Evolutionary conservation across 352 stramenopile genomes (phyloP).

Genomic region (Pilasporangium apinafurcum): DNA sequence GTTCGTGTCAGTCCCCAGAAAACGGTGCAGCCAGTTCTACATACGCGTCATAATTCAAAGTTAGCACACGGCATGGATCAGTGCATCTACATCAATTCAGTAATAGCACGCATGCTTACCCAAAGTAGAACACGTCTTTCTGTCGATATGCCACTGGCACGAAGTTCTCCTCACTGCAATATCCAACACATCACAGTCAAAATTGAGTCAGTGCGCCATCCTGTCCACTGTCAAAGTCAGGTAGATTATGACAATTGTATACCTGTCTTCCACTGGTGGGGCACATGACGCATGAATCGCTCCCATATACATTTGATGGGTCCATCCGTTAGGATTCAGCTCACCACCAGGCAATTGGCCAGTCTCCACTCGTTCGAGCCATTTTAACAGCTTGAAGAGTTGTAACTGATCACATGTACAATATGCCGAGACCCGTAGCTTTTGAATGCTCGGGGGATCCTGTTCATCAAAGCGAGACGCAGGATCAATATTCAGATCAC

Average conservation of each 20-base stretch:
- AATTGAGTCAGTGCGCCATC: no score
- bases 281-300: slow-evolving; percentile 73
- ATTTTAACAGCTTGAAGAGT: slow-evolving; percentile 86
- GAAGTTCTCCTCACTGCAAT: slow-evolving; percentile 17
- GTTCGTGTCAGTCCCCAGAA: slow-evolving; percentile 85
- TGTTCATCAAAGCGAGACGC: no score
- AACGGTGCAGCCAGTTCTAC: slow-evolving; percentile 78
- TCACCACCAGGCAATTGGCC: slow-evolving; percentile 70
- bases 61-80: background rate
- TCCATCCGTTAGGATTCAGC: slow-evolving; percentile 73
- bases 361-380: slow-evolving; percentile 75
- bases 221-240: no score
- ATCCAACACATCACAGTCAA: background rate
- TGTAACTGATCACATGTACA: slow-evolving; percentile 81
- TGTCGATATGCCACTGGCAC: slow-evolving; percentile 50
- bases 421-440: slow-evolving; percentile 80
- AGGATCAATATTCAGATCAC: no score
- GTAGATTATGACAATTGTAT: slow-evolving; percentile 5
- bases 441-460: slow-evolving; percentile 60
- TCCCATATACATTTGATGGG: slow-evolving; percentile 85
- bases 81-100: no score
- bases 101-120: slow-evolving; percentile 19
- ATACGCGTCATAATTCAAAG: background rate
- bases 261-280: slow-evolving; percentile 35
- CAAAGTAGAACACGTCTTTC: slow-evolving; percentile 86